Conservation (phyloP, 257 asterid species). For the Ophiorrhiza pumila region DNA sequence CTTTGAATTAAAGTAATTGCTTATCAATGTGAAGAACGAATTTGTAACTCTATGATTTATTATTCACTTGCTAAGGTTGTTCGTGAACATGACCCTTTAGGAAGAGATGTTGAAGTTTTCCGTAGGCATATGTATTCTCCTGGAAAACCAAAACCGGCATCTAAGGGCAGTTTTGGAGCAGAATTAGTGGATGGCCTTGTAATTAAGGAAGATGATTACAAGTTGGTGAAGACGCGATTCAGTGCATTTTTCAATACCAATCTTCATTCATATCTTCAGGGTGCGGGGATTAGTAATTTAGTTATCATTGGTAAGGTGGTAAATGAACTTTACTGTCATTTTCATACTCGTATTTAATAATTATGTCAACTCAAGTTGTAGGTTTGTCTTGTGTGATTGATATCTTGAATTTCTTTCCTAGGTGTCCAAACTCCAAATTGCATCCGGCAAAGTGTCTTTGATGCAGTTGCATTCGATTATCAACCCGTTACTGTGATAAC, state of each 20-base stretch:
- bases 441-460: constrained; percentile 79
- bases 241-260: constrained; percentile 87
- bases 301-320: constrained; percentile 71
- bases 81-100: constrained; percentile 83
- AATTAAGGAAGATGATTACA: constrained; percentile 72
- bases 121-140: constrained; percentile 55
- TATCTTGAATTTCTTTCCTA: constrained; percentile 19
- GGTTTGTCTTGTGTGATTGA: background rate
- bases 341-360: background rate
- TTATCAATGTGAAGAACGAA: background rate
- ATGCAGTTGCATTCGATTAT: constrained; percentile 79
- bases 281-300: constrained; percentile 45
- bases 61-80: constrained; percentile 41
- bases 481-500: constrained; percentile 52
- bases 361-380: background rate
- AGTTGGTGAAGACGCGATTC: constrained; percentile 84
- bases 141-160: constrained; percentile 64
- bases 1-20: background rate
- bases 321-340: constrained; percentile 4
- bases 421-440: constrained; percentile 98
- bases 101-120: constrained; percentile 80
- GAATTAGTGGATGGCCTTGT: constrained; percentile 74
- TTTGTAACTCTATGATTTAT: background rate
- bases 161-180: constrained; percentile 75
- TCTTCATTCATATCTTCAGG: constrained; percentile 74